Evolutionary conservation across 306 rosid species (phyloP), one percentile per base, ranked within the genome.

Genomic region (Adenanthera pavonina): DNA sequence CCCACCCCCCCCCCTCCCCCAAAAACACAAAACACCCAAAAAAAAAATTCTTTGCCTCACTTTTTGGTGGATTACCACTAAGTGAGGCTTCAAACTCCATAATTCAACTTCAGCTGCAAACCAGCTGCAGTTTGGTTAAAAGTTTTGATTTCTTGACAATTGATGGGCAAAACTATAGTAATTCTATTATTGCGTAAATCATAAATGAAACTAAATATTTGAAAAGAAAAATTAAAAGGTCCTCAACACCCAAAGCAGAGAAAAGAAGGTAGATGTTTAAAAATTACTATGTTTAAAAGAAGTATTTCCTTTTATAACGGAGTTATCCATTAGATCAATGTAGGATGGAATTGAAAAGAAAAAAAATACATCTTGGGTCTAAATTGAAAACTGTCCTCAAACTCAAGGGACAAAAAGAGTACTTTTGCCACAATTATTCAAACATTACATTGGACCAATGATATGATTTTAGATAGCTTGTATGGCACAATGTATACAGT

Each of bases 401-500:
- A 61, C 3, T 61, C n/a, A 9, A 30, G 41, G n/a, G 67, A 61
- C 41, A 33, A 13, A 60, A 33, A 6, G 46, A 25, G n/a, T 10
- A 61, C 41, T 61, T 11, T 61, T 61, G 68, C 68, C n/a, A 20
- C 14, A 25, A 30, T 4, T 70, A 69, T 66, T 77, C 76, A 66
- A 69, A 62, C 74, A 49, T 54, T 56, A 60, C 12, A 52, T 59
- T 34, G 48, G 74, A 80, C 67, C 53, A 49, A 49, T 35, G 49
- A 25, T 68, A 78, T 69, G 72, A 36, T 84, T 52, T 78, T 33
- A 40, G 70, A 80, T 72, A 43, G 60, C 69, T 79, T 76, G 44
- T 66, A 41, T 46, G 51, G 33, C 36, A 70, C 59, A 49, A 35
- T 72, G 25, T 46, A 6, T 81, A 19, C 35, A 25, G 35, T 69